Evolutionary conservation across 345 rosid species (phyloP), one percentile per base, ranked within the genome.

Genomic region (Kandelia obovata): DNA sequence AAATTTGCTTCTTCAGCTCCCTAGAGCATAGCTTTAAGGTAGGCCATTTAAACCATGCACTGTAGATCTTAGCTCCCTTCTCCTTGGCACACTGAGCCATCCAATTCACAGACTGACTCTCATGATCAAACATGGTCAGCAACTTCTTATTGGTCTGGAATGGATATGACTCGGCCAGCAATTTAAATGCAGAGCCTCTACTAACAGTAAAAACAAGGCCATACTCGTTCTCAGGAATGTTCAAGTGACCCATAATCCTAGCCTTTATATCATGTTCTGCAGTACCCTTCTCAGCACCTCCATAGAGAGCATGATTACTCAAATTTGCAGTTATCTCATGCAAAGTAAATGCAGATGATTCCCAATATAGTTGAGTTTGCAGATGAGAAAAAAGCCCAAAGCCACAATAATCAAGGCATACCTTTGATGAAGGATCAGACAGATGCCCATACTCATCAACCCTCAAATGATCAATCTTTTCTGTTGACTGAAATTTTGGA

Each of bases 1-100:
- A 72, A 69, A 92, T 81, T 46, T 86, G 85, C 75, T 89, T 89
- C 73, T 89, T 86, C 75, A 92, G 76, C 83, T 92, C 97, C 68
- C 85, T 83, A 2, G 96, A 89, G 66, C 97, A 92, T 6, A 85
- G 96, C 73, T 88, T 92, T 82, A 92, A 63, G 2, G 87, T 83
- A 0, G 97, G 97, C 96, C 96, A 92, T 63, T 92, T 92, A 75
- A 89, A 92, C 96, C 97, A 92, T 19, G 97, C 93, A 66, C 85
- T 92, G 52, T 84, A 79, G 10, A 83, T 85, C 80, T 89, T 89
- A 26, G 96, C 97, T 20, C 97, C 93, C 83, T 88, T 88, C 78
- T 88, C 96, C 69, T 81, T 89, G 5, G 97, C 97, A 16, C 92
- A 73, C 61, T 89, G 93, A 56, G 88, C 90, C 93, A 92, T 92